Percentiles rank a stretch among this genome's conserved stretches.
Evolutionary conservation across 73 alveolate species (phyloP).

Genomic region (Paramecium caudatum): DNA sequence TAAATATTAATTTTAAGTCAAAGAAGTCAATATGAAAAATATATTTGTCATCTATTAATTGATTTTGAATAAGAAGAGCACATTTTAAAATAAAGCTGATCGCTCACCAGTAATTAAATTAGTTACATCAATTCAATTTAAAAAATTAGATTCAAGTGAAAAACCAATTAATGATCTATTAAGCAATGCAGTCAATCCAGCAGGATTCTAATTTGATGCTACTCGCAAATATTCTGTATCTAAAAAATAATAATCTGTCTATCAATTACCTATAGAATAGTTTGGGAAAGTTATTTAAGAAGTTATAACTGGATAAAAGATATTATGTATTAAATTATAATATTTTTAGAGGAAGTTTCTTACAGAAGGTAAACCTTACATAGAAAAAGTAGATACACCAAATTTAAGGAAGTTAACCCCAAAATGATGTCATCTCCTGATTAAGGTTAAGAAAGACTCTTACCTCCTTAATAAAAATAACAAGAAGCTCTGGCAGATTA

Average conservation of each 20-base stretch:
- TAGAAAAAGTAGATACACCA: constrained; percentile 43
- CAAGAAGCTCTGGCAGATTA: constrained; percentile 18
- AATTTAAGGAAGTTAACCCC: constrained; percentile 41
- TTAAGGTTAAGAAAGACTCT: neutral
- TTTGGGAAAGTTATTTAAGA: constrained; percentile 13
- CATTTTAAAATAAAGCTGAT: constrained; percentile 22
- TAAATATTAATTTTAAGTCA: constrained; percentile 48
- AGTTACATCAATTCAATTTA: constrained; percentile 39
- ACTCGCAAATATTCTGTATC: neutral
- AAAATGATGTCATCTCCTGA: constrained; percentile 43
- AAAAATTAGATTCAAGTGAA: neutral
- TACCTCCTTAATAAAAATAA: neutral
- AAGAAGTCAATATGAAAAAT: constrained; percentile 58
- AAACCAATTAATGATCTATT: neutral
- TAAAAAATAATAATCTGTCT: neutral
- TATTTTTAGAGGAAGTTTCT: neutral
- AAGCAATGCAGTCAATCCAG: constrained; percentile 53
- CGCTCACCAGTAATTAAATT: constrained; percentile 22
- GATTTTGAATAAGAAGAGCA: constrained; percentile 57
- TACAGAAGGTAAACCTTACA: constrained; percentile 22
- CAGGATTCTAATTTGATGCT: constrained; percentile 5
- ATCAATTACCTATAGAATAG: constrained; percentile 19
- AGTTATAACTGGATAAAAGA: neutral
- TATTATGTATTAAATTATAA: neutral
- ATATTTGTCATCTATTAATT: constrained; percentile 1